A percentile compares a stretch with the other conserved stretches of the same genome.
These are phyloP conservation scores for Skeletonema potamos DNA, from an alignment of 108 stramenopile genomes.

Conservation along the genomic window DNA sequence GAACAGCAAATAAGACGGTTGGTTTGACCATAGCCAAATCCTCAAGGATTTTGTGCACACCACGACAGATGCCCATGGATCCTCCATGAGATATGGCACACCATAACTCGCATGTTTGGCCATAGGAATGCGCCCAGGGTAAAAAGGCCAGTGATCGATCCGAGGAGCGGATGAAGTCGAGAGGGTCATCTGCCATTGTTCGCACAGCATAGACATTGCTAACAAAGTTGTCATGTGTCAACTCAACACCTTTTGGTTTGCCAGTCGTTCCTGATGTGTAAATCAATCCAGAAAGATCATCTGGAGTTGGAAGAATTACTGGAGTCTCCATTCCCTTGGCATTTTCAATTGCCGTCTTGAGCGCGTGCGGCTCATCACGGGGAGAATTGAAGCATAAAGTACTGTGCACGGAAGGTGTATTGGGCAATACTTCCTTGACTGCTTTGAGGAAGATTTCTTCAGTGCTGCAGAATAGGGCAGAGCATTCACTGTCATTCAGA, in stretches of 20 bases:
- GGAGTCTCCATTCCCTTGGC: slow-evolving; percentile 34
- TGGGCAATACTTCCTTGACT: slow-evolving; percentile 72
- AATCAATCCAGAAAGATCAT: slow-evolving; percentile 92
- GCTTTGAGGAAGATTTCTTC: slow-evolving; percentile 82
- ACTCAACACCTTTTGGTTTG: slow-evolving; percentile 95
- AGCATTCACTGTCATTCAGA: slow-evolving; percentile 87
- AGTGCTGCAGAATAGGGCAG: slow-evolving; percentile 80
- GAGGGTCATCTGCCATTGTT: slow-evolving; percentile 74
- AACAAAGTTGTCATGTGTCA: slow-evolving; percentile 88
- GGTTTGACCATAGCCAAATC: slow-evolving; percentile 85
- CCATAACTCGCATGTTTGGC: slow-evolving; percentile 92
- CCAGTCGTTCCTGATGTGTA: slow-evolving; percentile 98
- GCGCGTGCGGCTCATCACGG: slow-evolving; percentile 72
- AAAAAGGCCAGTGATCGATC: slow-evolving; percentile 93
- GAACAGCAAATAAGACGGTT: slow-evolving; percentile 88
- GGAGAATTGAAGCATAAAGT: slow-evolving; percentile 77
- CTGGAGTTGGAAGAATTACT: slow-evolving; percentile 68
- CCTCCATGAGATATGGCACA: slow-evolving; percentile 83
- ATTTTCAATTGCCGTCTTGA: slow-evolving; percentile 60
- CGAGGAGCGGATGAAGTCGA: slow-evolving; percentile 69
- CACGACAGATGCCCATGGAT: slow-evolving; percentile 85
- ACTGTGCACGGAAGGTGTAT: slow-evolving; percentile 68
- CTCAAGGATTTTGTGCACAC: slow-evolving; percentile 78
- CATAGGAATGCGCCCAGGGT: slow-evolving; percentile 97
- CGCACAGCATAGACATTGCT: slow-evolving; percentile 80